Evolutionary conservation across 495 filamentous ascomycete species (phyloP).

Genomic region (Podospora appendiculata): DNA sequence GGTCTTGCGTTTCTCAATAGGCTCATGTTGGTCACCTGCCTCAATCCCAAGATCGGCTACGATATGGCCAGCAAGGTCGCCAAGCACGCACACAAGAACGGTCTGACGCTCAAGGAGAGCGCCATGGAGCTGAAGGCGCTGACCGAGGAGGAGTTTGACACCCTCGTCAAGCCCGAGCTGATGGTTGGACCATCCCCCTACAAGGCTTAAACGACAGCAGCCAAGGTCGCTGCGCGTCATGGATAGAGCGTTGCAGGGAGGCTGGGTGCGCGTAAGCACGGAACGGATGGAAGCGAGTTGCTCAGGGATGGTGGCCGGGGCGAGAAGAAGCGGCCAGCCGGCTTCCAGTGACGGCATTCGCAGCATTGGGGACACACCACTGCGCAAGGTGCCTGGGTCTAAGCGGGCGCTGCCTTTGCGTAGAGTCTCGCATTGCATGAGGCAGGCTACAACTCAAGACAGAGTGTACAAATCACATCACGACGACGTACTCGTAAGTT

Average conservation of each 20-base stretch:
- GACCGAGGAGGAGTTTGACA: constrained; percentile 85
- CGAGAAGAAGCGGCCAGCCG: too few species aligned
- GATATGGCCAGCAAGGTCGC: constrained; percentile 97
- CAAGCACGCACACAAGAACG: constrained; percentile 99
- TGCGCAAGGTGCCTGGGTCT: too few species aligned
- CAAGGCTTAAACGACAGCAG: constrained; percentile 23
- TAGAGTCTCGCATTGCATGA: too few species aligned
- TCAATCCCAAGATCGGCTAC: constrained; percentile 98
- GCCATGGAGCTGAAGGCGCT: constrained; percentile 91
- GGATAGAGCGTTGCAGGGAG: neutral
- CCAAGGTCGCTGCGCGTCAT: neutral
- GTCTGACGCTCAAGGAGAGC: constrained; percentile 81
- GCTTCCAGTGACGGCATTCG: too few species aligned
- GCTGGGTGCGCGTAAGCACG: neutral
- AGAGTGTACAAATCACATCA: too few species aligned
- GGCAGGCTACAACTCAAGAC: too few species aligned
- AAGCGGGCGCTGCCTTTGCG: too few species aligned
- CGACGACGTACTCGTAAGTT: too few species aligned
- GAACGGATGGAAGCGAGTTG: too few species aligned
- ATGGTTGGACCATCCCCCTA: constrained; percentile 79
- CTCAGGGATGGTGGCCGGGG: too few species aligned
- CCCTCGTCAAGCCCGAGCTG: constrained; percentile 86
- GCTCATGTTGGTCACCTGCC: constrained; percentile 96
- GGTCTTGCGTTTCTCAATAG: constrained; percentile 30
- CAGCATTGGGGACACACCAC: too few species aligned